Base-by-base conservation (phyloP, 1,284 basidiomycete species). In the Apiotrichum laibachii region DNA sequence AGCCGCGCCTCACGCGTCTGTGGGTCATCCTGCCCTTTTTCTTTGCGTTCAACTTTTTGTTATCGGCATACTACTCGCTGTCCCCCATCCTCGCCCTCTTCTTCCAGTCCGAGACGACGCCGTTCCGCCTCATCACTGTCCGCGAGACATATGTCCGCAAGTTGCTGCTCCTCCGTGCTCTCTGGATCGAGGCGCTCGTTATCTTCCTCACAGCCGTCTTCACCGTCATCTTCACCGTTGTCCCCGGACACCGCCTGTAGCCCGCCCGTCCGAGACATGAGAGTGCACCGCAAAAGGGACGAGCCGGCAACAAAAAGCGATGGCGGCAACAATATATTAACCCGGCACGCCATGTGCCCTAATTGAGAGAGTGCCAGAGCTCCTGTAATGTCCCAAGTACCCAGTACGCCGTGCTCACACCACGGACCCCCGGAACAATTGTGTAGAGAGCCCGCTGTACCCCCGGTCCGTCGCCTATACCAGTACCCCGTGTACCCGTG, bases 11-110 rank as follows among this genome's bases (percentile, higher is more conserved):
- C 26, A 90, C 89, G 74, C 84, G 96, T 55, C 88, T 97, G 73
- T 97, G 94, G 86, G 94, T 98, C 67, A 94, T 98, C 79, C 83
- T 99, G 37, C 95, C 95, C 0, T 98, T 96, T 77, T 82, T 88
- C n/a, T 77, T 98, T 67, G 91, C 94, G 53, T 82, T 90, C 68
- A 86, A 95, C 66, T 88, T 90, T 79, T 85, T 99, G 62, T 83
- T 97, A 58, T 90, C 92, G 22, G 91, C 96, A 72, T 90, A 94
- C 78, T 99, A 99, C 79, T 92, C 95, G 76, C 86, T 98, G 56
- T 94, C 97, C 76, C 95, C 95, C 4, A 81, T 97, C 67, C 70
- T 83, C 48, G 80, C 77, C 13, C 59, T 81, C 18, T 66, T 79
- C 46, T 69, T 72, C 40, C 72, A 68, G 67, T 75, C 80, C 50